A percentile compares a stretch with the other conserved stretches of the same genome.
phyloP scores from a whole-genome alignment of 495 filamentous ascomycete genomes.

The Lophiotrema nucula region DNA sequence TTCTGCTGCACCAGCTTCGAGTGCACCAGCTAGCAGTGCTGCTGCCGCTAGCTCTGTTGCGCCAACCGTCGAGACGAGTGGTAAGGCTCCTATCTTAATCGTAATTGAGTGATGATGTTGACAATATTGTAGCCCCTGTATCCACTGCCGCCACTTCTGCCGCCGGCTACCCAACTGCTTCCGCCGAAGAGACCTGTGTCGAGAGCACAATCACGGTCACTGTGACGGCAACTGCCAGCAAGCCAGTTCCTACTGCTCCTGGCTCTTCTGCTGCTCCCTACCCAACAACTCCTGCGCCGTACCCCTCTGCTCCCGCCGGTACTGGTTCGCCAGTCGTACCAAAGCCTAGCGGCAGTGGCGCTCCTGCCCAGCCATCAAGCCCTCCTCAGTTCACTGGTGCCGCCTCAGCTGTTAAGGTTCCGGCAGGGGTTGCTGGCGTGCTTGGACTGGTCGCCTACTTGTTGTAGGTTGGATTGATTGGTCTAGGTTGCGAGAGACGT shows the following conservation, averaged over 20 bases:
- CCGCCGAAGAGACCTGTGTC: neutral
- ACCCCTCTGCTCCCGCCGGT: slow-evolving; percentile 1
- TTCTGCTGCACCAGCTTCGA: neutral
- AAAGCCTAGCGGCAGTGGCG: neutral
- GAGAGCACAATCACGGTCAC: neutral
- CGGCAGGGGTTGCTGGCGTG: slow-evolving; percentile 5
- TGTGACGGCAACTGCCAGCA: neutral
- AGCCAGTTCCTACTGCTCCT: neutral
- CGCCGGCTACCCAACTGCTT: neutral
- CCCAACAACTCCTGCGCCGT: slow-evolving; percentile 2
- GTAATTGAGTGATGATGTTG: neutral
- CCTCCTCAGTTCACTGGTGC: slow-evolving; percentile 14
- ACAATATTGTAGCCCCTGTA: neutral
- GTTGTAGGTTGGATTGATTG: too few relatives aligned
- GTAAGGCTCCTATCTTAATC: neutral
- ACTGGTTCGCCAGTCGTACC: neutral
- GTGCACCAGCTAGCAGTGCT: neutral
- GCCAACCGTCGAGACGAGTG: neutral
- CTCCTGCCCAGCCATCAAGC: neutral
- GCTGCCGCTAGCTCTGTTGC: neutral
- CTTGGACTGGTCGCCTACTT: slow-evolving; percentile 3
- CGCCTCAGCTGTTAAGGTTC: slow-evolving; percentile 8
- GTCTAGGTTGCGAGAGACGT: too few relatives aligned
- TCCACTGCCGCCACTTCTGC: neutral
- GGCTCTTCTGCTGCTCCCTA: neutral